phyloP scores from a whole-genome alignment of 805 yeast species.

The Saccharomyces jurei region DNA sequence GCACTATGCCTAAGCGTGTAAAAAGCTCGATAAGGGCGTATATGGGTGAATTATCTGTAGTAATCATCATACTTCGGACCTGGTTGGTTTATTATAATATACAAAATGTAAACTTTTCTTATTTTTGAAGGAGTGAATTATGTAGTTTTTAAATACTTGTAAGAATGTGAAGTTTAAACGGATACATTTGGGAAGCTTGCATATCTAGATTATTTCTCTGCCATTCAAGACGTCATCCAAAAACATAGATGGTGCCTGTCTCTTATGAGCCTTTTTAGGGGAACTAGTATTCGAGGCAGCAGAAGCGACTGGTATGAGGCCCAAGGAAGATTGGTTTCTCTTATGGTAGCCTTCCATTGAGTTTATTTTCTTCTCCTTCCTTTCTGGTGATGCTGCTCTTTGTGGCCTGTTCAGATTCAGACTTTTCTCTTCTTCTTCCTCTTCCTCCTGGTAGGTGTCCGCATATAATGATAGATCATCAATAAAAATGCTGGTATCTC shows the following conservation, averaged over 20 bases:
- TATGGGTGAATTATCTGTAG: too few relatives aligned
- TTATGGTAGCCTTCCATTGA: conserved; percentile 32
- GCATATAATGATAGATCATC: background rate
- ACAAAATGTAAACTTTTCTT: too few relatives aligned
- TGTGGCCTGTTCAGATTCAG: conserved; percentile 17
- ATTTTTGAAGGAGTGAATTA: too few relatives aligned
- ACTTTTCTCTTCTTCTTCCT: conserved; percentile 1
- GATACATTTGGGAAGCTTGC: background rate
- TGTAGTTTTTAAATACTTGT: too few relatives aligned
- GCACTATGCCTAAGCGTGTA: too few relatives aligned
- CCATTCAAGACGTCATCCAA: conserved; percentile 22
- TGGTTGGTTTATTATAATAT: too few relatives aligned
- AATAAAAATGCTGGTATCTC: background rate
- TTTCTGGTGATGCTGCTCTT: conserved; percentile 27
- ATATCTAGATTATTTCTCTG: background rate
- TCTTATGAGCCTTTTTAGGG: conserved; percentile 4
- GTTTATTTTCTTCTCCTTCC: conserved; percentile 18
- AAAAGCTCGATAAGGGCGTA: too few relatives aligned
- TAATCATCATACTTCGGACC: too few relatives aligned
- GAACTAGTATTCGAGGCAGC: conserved; percentile 5
- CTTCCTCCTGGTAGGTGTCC: background rate
- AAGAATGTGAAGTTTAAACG: background rate
- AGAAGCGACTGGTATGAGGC: conserved; percentile 13
- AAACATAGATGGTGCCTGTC: conserved; percentile 23
- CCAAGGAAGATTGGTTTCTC: conserved; percentile 33